phyloP scores from a whole-genome alignment of 441 rosid genomes.

The Jatropha podagrica region DNA sequence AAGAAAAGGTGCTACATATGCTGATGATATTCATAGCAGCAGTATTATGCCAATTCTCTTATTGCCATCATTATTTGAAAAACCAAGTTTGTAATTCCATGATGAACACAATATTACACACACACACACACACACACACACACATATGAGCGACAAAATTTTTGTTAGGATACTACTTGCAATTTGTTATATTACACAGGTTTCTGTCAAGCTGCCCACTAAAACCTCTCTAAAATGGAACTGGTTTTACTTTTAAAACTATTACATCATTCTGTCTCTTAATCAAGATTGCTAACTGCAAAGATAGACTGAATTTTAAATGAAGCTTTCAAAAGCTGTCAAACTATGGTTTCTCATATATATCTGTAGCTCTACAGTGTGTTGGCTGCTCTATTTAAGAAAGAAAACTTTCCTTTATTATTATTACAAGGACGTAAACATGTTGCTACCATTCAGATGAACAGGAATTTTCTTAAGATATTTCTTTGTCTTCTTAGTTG shows the following conservation, averaged over 20 bases:
- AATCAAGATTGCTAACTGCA: neutral
- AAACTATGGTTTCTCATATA: neutral
- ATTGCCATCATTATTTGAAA: neutral
- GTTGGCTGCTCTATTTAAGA: neutral
- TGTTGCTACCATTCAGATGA: neutral
- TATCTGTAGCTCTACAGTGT: neutral
- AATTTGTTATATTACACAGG: neutral
- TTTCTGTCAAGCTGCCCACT: neutral
- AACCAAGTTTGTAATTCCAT: neutral
- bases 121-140: too few species aligned
- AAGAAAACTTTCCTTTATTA: neutral
- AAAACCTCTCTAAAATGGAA: neutral
- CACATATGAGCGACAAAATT: neutral
- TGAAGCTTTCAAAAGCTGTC: neutral
- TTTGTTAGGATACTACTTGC: neutral
- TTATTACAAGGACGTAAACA: neutral
- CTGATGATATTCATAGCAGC: neutral
- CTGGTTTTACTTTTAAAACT: neutral
- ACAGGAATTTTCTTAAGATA: neutral
- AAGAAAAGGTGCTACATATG: neutral
- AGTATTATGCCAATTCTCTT: neutral
- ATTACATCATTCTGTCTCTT: neutral
- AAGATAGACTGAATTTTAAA: neutral
- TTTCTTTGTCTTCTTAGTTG: neutral
- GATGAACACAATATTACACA: neutral